These are phyloP conservation scores for Clausena lansium DNA, from an alignment of 345 rosid species.

Conservation along the genomic window DNA sequence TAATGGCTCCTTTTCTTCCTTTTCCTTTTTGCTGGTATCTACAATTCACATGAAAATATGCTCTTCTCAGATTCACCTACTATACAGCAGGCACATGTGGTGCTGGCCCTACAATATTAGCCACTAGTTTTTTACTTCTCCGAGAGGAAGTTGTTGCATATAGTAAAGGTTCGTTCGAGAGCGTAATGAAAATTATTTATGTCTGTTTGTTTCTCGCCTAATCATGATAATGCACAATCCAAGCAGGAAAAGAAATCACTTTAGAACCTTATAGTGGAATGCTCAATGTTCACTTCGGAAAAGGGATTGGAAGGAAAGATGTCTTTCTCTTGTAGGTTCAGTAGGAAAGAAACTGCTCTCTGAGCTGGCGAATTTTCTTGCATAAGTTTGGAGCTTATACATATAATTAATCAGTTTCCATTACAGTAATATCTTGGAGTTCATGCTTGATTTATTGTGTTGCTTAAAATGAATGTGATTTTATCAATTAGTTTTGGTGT, in stretches of 20 bases:
- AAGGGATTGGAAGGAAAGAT: constrained; percentile 80
- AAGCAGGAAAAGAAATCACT: constrained; percentile 78
- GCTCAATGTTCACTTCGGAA: constrained; percentile 84
- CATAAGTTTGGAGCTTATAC: background rate
- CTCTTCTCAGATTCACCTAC: constrained; percentile 69
- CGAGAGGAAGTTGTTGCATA: constrained; percentile 92
- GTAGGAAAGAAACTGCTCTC: constrained; percentile 14
- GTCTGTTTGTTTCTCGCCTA: constrained; percentile 1
- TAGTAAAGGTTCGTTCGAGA: constrained; percentile 54
- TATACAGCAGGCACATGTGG: constrained; percentile 99
- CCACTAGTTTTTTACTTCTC: constrained; percentile 88
- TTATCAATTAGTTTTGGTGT: background rate
- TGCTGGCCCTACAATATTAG: constrained; percentile 93
- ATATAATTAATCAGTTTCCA: background rate
- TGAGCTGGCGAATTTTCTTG: constrained; percentile 1
- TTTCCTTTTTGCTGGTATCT: background rate
- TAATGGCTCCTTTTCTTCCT: background rate
- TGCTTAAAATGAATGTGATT: constrained; percentile 1
- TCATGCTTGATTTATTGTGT: background rate
- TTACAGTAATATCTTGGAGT: background rate
- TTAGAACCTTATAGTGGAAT: constrained; percentile 79
- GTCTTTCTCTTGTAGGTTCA: constrained; percentile 83
- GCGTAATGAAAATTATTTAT: background rate
- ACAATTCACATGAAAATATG: constrained; percentile 5
- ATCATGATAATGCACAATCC: constrained; percentile 16